phyloP scores from a whole-genome alignment of 257 asterid genomes.

The Phtheirospermum japonicum region DNA sequence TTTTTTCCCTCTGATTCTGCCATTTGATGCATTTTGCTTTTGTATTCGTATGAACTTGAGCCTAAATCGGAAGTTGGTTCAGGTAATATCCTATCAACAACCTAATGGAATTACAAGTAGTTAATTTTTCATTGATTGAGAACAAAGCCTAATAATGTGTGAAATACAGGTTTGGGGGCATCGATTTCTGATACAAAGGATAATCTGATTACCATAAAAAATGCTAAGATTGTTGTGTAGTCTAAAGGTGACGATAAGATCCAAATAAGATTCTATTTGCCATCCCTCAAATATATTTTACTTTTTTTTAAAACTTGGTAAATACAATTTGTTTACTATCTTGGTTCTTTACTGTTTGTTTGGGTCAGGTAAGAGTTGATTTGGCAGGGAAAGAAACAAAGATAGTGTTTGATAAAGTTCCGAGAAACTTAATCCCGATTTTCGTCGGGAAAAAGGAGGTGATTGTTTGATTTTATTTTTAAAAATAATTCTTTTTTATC shows the following conservation, averaged over 20 bases:
- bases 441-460: constrained; percentile 85
- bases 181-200: constrained; percentile 40
- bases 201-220: constrained; percentile 37
- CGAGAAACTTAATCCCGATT: constrained; percentile 74
- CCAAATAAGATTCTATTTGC: constrained; percentile 47
- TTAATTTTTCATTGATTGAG: neutral
- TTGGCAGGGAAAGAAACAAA: constrained; percentile 60
- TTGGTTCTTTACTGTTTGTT: constrained; percentile 16
- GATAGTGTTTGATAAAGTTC: constrained; percentile 58
- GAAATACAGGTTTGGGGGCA: constrained; percentile 53
- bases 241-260: constrained; percentile 55
- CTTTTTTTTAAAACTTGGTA: neutral
- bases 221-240: constrained; percentile 49
- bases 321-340: constrained; percentile 2
- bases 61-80: constrained; percentile 50
- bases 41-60: no score
- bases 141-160: constrained; percentile 14
- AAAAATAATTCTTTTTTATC: no score
- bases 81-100: constrained; percentile 32
- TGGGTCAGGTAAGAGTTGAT: constrained; percentile 69
- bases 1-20: no score
- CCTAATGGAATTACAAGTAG: constrained; percentile 16
- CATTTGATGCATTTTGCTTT: no score
- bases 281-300: neutral
- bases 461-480: constrained; percentile 8